Percentiles rank a stretch among this genome's conserved stretches.
Evolutionary conservation across 371 early-diverging fungal species (phyloP).

Genomic region (Mucor irregularis): DNA sequence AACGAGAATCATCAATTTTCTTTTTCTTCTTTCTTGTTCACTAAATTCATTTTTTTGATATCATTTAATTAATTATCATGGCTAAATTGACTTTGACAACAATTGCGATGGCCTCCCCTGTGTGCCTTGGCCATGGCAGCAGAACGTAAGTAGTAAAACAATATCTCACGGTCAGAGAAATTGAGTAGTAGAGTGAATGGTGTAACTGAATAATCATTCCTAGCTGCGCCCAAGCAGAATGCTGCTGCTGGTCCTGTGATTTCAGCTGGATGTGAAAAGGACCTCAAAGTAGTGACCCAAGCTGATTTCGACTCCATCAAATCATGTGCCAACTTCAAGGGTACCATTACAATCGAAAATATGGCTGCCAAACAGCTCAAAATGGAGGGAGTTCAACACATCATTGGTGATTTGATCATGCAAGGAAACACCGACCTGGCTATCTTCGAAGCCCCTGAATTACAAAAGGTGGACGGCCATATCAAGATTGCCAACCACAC

Average conservation of each 20-base stretch:
- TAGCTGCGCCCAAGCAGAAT: too few relatives aligned
- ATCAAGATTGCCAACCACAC: conserved; percentile 52
- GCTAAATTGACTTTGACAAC: conserved; percentile 11
- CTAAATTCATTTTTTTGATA: not conserved
- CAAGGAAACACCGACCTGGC: conserved; percentile 37
- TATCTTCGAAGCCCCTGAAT: conserved; percentile 41
- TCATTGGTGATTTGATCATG: conserved; percentile 48
- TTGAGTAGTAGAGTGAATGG: too few relatives aligned
- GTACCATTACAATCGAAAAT: conserved; percentile 44
- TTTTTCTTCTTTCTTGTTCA: not conserved
- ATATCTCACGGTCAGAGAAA: too few relatives aligned
- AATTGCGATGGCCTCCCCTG: conserved; percentile 18
- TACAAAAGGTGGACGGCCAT: conserved; percentile 45
- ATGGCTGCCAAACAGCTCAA: conserved; percentile 18
- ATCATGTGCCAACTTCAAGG: conserved; percentile 45
- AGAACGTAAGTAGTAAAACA: conserved; percentile 3
- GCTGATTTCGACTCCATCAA: conserved; percentile 49
- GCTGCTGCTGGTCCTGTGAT: not conserved
- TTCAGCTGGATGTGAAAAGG: conserved; percentile 8
- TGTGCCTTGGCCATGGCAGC: conserved; percentile 11
- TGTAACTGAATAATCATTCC: too few relatives aligned
- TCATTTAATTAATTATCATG: not conserved
- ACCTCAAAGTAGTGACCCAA: conserved; percentile 29
- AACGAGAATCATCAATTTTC: not conserved
- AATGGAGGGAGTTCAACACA: conserved; percentile 38